Conservation (phyloP, 2,329 filamentous ascomycete species). For the Phyllosticta citriasiana region DNA sequence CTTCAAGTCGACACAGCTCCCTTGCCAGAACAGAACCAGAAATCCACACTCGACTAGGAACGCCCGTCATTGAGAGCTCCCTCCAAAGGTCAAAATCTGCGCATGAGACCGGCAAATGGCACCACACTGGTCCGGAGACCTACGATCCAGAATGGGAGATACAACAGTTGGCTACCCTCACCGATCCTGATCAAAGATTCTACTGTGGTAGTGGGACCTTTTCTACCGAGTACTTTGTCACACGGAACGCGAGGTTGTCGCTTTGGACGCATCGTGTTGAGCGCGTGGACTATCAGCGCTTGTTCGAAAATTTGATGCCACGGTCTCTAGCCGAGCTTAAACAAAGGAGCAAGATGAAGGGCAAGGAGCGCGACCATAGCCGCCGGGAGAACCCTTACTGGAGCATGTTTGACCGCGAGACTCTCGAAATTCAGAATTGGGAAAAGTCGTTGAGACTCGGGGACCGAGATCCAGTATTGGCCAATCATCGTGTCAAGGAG, state of each 20-base stretch:
- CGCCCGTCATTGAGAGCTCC: not conserved
- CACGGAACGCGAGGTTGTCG: conserved; percentile 2
- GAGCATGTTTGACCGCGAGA: conserved; percentile 8
- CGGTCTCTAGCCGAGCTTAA: conserved; percentile 7
- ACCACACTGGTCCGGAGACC: not conserved
- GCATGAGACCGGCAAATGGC: not conserved
- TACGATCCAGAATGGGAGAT: conserved; percentile 10
- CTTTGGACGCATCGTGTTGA: not conserved
- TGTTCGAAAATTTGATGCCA: conserved; percentile 6
- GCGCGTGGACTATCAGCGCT: conserved; percentile 4
- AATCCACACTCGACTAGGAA: not conserved
- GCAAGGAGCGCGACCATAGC: conserved; percentile 7
- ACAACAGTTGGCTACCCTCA: conserved; percentile 12
- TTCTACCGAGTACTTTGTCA: conserved; percentile 28
- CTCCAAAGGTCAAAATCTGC: not conserved
- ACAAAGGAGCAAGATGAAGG: conserved; percentile 2
- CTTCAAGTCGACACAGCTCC: not conserved
- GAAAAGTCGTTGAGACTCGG: conserved; percentile 1
- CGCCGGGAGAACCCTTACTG: not conserved
- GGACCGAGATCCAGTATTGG: conserved; percentile 2
- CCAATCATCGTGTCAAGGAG: conserved; percentile 3
- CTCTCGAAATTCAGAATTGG: conserved; percentile 5
- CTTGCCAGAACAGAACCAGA: not conserved
- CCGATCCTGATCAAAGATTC: conserved; percentile 22
- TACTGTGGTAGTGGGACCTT: conserved; percentile 35